These are phyloP conservation scores for Aspergillus conjunctus DNA, from an alignment of 495 filamentous ascomycete species.

Conservation along the genomic window DNA sequence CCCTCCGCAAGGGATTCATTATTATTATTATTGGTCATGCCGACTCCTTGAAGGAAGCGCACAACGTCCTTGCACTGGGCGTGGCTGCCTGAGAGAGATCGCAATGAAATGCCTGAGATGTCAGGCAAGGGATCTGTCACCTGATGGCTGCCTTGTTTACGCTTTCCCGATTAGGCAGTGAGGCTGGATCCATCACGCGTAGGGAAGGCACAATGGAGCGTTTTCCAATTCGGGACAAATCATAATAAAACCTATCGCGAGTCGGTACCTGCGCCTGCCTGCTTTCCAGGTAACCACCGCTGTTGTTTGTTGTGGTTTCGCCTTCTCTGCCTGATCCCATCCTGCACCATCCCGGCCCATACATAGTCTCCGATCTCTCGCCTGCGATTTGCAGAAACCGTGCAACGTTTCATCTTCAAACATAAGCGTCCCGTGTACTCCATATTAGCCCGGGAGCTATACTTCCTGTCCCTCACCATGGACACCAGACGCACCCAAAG, in stretches of 20 bases:
- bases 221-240: constrained; percentile 15
- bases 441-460: neutral
- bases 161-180: constrained; percentile 27
- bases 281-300: constrained; percentile 9
- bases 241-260: constrained; percentile 16
- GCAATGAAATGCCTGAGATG: neutral
- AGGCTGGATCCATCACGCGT: constrained; percentile 26
- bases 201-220: constrained; percentile 19
- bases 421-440: neutral
- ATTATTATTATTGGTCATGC: neutral
- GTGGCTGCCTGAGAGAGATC: constrained; percentile 11
- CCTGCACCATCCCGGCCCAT: neutral
- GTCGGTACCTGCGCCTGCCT: neutral
- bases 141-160: constrained; percentile 34
- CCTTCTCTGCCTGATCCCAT: constrained; percentile 12
- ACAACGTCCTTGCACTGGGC: neutral
- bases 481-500: constrained; percentile 34
- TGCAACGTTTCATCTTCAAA: constrained; percentile 6
- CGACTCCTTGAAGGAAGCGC: neutral
- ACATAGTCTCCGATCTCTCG: constrained; percentile 8
- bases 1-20: neutral
- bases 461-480: constrained; percentile 24
- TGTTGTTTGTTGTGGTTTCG: constrained; percentile 5
- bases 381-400: constrained; percentile 3
- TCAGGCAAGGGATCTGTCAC: constrained; percentile 23